Evolutionary conservation across 345 rosid species (phyloP), one percentile per base, ranked within the genome.

Genomic region (Aquilaria sinensis): DNA sequence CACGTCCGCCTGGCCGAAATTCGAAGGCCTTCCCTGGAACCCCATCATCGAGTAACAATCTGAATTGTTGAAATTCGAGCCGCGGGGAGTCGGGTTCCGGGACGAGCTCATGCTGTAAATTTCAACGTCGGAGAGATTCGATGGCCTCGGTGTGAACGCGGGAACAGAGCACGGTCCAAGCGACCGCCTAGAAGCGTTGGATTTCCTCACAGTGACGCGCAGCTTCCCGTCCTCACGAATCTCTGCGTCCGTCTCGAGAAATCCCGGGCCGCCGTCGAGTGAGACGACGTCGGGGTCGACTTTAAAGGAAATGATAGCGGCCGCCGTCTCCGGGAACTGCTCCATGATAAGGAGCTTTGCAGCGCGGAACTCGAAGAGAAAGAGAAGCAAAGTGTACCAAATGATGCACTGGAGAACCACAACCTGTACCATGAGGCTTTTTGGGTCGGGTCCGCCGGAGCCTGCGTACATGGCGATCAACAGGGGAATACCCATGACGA

Each of bases 221-320:
- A 46, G 37, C 14, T 9, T 63, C 45, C 50, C 65, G 31, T 62
- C 32, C 12, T 51, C 65, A 12, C n/a, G 15, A 31, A 88, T 83
- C 64, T 79, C 95, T 1, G 99, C 95, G 33, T 90, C 96, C 1
- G 99, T 88, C 68, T 90, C 92, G 0, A 93, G 72, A 51, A 84
- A 85, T 53, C 86, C 88, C n/a, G 23, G 23, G 12, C 81, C 78
- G 1, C 96, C 92, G 56, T 93, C 97, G 0, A 93, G 80, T 0
- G 98, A 93, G 66, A 90, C 80, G 31, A 90, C 87, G 57, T 90
- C 98, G 61, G 98, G 83, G 52, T 93, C 97, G 0, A 93, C 97
- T 37, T 86, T 88, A 56, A 93, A 88, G 6, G 51, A 58, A 29
- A 2, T 2, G 37, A 12, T 2, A 63, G 50, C 30, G 30, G 9